Evolutionary conservation across 2,329 filamentous ascomycete species (phyloP), one percentile per base, ranked within the genome.

Genomic region (Albifimbria verrucaria): DNA sequence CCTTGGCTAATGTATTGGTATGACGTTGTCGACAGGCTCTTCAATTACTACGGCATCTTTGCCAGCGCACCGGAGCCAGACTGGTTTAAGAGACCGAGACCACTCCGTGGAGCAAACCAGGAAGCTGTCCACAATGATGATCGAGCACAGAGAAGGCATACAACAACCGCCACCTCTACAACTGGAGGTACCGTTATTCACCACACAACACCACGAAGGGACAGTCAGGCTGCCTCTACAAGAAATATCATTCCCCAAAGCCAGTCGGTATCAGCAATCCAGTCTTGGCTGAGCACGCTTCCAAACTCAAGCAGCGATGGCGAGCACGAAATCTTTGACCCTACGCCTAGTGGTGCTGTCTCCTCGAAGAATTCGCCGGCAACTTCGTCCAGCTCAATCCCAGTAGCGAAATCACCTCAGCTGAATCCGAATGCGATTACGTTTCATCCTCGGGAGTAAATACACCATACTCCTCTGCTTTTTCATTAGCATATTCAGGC

Each of bases 1-100:
- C 15, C 52, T 3, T 69, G 68, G 69, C 54, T 71, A 18, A 21
- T 61, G 47, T 54, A 65, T 32, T 68, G 58, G 65, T 68, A 65
- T 26, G 28, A 52, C 18, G 36, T 68, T 22, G 62, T 59, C 10
- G 56, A 66, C 4, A 11, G n/a, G 6, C 55, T 70, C 15, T 64
- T 68, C 41, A 4, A 18, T 1, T 18, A n/a, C 12, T 54, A 61
- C 17, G 18, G 41, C 2, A 53, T 68, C 15, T 10, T 12, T 17
- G 49, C 55, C 15, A 24, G 7, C 2, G 17, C 57, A 4, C 67
- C 68, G 9, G 42, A 52, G 6, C 26, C 55, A 15, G 59, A 69
- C 48, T 71, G 64, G 66, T 65, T 65, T 50, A 22, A 22, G 21
- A 53, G 52, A 18, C 62, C 65, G 5, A 50, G 21, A 36, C 7